A percentile compares a stretch with the other conserved stretches of the same genome.
These are phyloP conservation scores for Penicillium manginii DNA, from an alignment of 495 filamentous ascomycete species.

Conservation along the genomic window DNA sequence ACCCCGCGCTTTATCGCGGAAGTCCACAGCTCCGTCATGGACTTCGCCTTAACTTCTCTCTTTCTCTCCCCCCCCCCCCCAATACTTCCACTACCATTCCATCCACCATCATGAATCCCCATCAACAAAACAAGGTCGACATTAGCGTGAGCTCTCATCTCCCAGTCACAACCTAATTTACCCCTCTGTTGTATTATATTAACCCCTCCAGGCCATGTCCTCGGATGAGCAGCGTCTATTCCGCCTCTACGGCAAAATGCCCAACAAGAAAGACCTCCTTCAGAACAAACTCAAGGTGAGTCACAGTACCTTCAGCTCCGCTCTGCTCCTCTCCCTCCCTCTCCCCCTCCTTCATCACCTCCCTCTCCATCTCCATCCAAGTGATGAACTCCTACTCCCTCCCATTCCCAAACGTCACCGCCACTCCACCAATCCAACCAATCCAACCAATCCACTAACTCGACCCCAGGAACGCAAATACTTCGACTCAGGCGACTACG, in stretches of 20 bases:
- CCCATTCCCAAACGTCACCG: neutral
- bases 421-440: neutral
- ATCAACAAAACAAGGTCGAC: conserved; percentile 96
- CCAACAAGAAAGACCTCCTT: conserved; percentile 91
- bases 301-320: conserved; percentile 1
- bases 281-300: conserved; percentile 91
- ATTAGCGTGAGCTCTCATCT: conserved; percentile 69
- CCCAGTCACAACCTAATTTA: too few relatives aligned
- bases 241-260: conserved; percentile 95
- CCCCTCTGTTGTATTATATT: neutral
- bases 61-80: conserved; percentile 4
- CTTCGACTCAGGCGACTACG: conserved; percentile 98
- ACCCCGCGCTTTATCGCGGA: too few relatives aligned
- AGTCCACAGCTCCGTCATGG: neutral
- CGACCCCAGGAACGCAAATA: conserved; percentile 85
- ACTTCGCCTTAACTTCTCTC: conserved; percentile 6
- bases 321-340: conserved; percentile 2
- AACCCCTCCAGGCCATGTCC: conserved; percentile 67
- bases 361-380: conserved; percentile 4
- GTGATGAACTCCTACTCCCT: too few relatives aligned
- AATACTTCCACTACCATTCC: conserved; percentile 14
- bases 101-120: conserved; percentile 78
- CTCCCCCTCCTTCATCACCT: conserved; percentile 8
- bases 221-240: conserved; percentile 95
- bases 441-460: conserved; percentile 5